Base-by-base conservation (phyloP, 1,139 yeast genomes). In the Cylindricascospora bacillispora region DNA sequence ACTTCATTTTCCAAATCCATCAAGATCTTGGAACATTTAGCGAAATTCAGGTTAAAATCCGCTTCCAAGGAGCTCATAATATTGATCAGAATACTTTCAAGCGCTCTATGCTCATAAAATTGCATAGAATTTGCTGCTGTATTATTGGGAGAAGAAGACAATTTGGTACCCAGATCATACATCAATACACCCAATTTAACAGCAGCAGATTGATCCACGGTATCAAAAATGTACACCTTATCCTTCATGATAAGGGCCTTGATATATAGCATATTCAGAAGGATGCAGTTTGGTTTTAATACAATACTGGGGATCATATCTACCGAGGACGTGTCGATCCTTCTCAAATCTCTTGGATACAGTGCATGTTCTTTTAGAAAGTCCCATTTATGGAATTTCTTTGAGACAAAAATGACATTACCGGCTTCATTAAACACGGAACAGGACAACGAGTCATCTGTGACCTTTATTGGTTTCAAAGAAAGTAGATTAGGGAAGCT, bases 231-330 rank as follows among this genome's bases (percentile, higher is more conserved):
- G 54, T 82, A 73, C 7, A 89, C 92, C 39, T 70, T 62, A 47
- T 86, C 92, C 17, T 75, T 71, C 46, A 81, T 81, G 21, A 89
- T 73, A 30, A 89, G 64, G 1, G 97, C 95, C 40, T 85, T 77
- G 24, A 89, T 81, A 51, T 89, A 93, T 29, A 86, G 59, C 35
- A 89, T 59, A 47, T 82, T 85, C 27, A 89, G 73, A 28, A 89
- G 58, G 17, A 86, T 80, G 23, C 93, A 78, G 44, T 73, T 25
- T 2, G 47, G 47, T 31, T 95, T 70, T 11, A 85, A 77, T 49
- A 82, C 65, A 24, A 89, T 76, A 19, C 89, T 73, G 0, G 98
- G 98, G 6, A 83, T 89, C 21, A 89, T 80, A 52, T 85, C 94
- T 37, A 81, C 76, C 16, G 81, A 68, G 0, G 93, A 82, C 5